These are phyloP conservation scores for Paramyrothecium sp. DNA, from an alignment of 2,329 filamentous ascomycete species.

Conservation along the genomic window DNA sequence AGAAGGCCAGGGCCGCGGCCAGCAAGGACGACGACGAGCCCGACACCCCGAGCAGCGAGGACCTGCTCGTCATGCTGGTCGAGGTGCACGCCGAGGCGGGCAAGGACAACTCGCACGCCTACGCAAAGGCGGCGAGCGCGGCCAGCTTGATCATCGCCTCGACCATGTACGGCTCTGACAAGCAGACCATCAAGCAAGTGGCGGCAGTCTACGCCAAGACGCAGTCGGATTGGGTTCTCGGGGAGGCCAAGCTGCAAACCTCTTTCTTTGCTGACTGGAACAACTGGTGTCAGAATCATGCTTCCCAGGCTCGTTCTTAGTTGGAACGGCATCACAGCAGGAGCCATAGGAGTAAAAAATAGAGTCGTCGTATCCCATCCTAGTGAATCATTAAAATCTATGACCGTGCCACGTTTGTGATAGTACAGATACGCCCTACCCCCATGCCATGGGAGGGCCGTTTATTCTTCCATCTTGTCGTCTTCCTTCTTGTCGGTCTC, in stretches of 20 bases:
- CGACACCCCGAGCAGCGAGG: constrained; percentile 40
- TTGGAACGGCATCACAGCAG: not conserved
- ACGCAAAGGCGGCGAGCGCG: constrained; percentile 72
- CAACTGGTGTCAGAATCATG: constrained; percentile 65
- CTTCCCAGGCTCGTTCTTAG: constrained; percentile 26
- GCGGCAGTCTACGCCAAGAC: constrained; percentile 65
- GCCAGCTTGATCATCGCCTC: constrained; percentile 68
- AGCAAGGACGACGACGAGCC: constrained; percentile 38
- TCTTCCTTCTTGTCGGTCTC: constrained; percentile 66
- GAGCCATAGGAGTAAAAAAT: constrained; percentile 7
- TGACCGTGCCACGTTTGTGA: constrained; percentile 29
- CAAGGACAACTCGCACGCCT: constrained; percentile 64
- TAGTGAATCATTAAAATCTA: constrained; percentile 31
- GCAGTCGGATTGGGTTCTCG: constrained; percentile 55
- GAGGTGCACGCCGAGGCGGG: constrained; percentile 68
- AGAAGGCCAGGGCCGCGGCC: constrained; percentile 48
- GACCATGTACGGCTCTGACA: constrained; percentile 55
- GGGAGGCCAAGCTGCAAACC: constrained; percentile 58
- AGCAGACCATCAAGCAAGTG: constrained; percentile 50
- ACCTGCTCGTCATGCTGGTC: constrained; percentile 57
- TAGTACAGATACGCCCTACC: constrained; percentile 29
- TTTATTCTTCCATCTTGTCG: constrained; percentile 89
- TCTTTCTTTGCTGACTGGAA: constrained; percentile 71
- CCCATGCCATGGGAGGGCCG: constrained; percentile 4
- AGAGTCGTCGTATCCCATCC: not conserved